Evolutionary conservation across 1,284 basidiomycete genomes (phyloP).

Genomic region (Meripilus lineatus): DNA sequence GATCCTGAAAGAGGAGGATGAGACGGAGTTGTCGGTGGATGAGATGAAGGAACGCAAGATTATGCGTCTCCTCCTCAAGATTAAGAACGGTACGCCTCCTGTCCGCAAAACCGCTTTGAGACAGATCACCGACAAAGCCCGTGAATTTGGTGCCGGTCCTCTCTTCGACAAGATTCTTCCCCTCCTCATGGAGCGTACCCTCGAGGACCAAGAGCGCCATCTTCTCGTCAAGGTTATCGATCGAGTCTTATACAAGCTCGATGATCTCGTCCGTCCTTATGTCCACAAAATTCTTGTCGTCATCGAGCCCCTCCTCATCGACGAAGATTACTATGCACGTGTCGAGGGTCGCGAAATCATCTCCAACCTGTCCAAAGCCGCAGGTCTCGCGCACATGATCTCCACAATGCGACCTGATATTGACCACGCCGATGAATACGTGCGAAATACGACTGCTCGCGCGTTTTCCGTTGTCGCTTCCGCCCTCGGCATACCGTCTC

Average conservation of each 20-base stretch:
- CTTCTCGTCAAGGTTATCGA: conserved; percentile 99
- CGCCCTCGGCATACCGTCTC: conserved; percentile 94
- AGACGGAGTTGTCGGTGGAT: conserved; percentile 92
- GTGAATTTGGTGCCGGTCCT: conserved; percentile 98
- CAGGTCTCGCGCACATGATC: conserved; percentile 99
- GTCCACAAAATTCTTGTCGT: conserved; percentile 99
- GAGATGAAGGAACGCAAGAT: conserved; percentile 99
- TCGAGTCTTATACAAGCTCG: conserved; percentile 97
- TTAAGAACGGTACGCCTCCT: conserved; percentile 99
- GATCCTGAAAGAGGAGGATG: conserved; percentile 92
- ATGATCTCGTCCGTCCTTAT: conserved; percentile 97
- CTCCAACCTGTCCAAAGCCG: conserved; percentile 97
- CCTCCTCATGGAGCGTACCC: conserved; percentile 96
- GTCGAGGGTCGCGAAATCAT: conserved; percentile 99
- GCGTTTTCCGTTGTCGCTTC: conserved; percentile 99
- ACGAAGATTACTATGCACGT: conserved; percentile 99
- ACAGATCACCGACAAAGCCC: conserved; percentile 99
- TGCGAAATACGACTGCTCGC: conserved; percentile 97
- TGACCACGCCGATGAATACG: conserved; percentile 99
- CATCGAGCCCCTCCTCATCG: conserved; percentile 98
- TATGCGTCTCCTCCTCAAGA: conserved; percentile 98
- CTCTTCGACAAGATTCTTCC: conserved; percentile 99
- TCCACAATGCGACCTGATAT: conserved; percentile 99
- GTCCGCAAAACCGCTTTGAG: conserved; percentile 96
- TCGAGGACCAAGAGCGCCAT: conserved; percentile 99